Conservation (phyloP, 805 yeast species). For the Starmerella sirachaensis region DNA sequence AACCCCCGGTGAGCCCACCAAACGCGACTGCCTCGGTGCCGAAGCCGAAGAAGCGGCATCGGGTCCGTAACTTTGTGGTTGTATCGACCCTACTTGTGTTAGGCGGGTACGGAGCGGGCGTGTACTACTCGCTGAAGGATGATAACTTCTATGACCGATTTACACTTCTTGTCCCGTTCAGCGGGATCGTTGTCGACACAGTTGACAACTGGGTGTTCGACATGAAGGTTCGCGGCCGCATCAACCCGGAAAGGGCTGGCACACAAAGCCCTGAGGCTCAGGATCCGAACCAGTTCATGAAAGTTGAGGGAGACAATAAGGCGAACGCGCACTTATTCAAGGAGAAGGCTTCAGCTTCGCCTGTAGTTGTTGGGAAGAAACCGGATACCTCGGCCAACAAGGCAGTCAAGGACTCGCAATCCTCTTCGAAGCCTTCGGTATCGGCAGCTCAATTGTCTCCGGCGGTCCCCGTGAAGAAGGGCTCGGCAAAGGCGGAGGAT, state of each 20-base stretch:
- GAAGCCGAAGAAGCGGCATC: slow-evolving; percentile 15
- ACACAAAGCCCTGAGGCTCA: slow-evolving; percentile 3
- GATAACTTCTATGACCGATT: slow-evolving; percentile 52
- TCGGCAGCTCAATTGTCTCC: no score
- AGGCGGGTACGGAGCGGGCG: slow-evolving; percentile 45
- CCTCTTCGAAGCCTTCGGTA: neutral
- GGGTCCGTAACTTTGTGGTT: slow-evolving; percentile 26
- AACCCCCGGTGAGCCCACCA: neutral
- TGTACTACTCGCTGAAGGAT: slow-evolving; percentile 43
- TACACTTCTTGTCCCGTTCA: slow-evolving; percentile 53
- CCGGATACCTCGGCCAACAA: slow-evolving; percentile 6
- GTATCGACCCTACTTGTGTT: slow-evolving; percentile 23
- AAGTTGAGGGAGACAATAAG: slow-evolving; percentile 16
- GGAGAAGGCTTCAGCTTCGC: neutral
- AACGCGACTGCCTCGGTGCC: no score
- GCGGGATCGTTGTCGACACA: slow-evolving; percentile 41
- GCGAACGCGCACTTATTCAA: slow-evolving; percentile 1
- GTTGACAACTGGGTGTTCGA: slow-evolving; percentile 34
- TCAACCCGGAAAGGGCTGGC: slow-evolving; percentile 7
- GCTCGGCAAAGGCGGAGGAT: neutral
- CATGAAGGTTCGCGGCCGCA: slow-evolving; percentile 11
- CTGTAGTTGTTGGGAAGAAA: neutral
- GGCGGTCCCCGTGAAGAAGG: neutral
- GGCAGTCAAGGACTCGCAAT: neutral
- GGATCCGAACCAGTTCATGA: slow-evolving; percentile 6